These are phyloP conservation scores for Colletotrichum musae DNA, from an alignment of 2,329 filamentous ascomycete species.

Conservation along the genomic window DNA sequence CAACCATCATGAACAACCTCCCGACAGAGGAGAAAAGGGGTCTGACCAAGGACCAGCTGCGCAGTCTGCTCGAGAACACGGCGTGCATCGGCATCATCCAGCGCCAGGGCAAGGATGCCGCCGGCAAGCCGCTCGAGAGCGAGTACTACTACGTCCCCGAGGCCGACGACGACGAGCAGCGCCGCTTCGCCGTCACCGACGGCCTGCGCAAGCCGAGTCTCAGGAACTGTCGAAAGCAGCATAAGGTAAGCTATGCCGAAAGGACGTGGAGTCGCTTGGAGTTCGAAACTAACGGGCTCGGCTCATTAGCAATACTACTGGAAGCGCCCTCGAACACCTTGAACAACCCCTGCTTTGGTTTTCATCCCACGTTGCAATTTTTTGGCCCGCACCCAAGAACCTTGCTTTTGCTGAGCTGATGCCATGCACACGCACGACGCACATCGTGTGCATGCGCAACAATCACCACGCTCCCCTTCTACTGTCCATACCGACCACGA, in stretches of 20 bases:
- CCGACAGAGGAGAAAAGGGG: slow-evolving; percentile 75
- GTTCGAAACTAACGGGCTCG: slow-evolving; percentile 41
- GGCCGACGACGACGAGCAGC: slow-evolving; percentile 82
- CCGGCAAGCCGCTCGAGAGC: slow-evolving; percentile 92
- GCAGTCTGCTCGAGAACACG: slow-evolving; percentile 79
- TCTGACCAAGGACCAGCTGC: slow-evolving; percentile 75
- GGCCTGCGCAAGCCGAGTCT: slow-evolving; percentile 91
- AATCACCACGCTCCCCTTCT: slow-evolving; percentile 10
- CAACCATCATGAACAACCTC: slow-evolving; percentile 89
- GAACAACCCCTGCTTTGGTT: slow-evolving; percentile 40
- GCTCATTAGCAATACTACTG: slow-evolving; percentile 75
- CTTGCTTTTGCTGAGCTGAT: slow-evolving; percentile 28
- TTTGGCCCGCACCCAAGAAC: slow-evolving; percentile 16
- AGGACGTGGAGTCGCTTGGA: not conserved
- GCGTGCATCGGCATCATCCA: slow-evolving; percentile 89
- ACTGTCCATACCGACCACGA: slow-evolving; percentile 29
- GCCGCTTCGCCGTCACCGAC: slow-evolving; percentile 86
- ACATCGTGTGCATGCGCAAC: slow-evolving; percentile 5
- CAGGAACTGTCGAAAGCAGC: slow-evolving; percentile 91
- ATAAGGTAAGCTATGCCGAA: slow-evolving; percentile 81
- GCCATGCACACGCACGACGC: not conserved
- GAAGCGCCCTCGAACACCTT: slow-evolving; percentile 75
- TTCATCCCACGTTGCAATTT: slow-evolving; percentile 9
- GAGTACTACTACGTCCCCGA: slow-evolving; percentile 98
- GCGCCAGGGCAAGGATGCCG: slow-evolving; percentile 94